Conservation (phyloP, 306 rosid genomes). For the Quercus suber region DNA sequence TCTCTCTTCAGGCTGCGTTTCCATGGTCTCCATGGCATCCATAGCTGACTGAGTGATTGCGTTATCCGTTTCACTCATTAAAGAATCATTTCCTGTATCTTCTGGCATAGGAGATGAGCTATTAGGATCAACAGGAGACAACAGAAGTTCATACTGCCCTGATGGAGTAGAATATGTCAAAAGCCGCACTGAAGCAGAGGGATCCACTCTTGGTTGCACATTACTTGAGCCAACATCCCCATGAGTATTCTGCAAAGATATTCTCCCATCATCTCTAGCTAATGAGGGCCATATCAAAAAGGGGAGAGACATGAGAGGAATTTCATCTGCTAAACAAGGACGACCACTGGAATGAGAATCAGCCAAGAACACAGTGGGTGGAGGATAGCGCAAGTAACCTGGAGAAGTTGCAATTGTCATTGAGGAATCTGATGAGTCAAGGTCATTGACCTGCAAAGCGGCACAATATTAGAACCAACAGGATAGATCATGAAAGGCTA, state of each 20-base stretch:
- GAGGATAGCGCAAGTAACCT: constrained; percentile 91
- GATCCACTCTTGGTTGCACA: constrained; percentile 51
- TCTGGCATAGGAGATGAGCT: constrained; percentile 35
- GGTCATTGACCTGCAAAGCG: constrained; percentile 82
- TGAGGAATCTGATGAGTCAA: constrained; percentile 84
- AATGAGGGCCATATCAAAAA: constrained; percentile 65
- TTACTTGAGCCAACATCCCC: constrained; percentile 53
- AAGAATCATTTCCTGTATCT: constrained; percentile 37
- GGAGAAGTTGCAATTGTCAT: constrained; percentile 85
- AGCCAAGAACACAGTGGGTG: constrained; percentile 86
- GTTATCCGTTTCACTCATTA: constrained; percentile 38
- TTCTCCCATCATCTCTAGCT: constrained; percentile 63
- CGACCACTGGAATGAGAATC: constrained; percentile 65
- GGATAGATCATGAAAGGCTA: constrained; percentile 5
- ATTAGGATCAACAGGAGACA: constrained; percentile 70
- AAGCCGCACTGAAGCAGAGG: constrained; percentile 64
- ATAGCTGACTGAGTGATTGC: constrained; percentile 36
- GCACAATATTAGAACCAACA: constrained; percentile 11
- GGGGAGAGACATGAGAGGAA: constrained; percentile 65
- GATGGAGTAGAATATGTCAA: constrained; percentile 63
- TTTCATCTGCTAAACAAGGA: constrained; percentile 52
- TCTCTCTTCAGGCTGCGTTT: constrained; percentile 44
- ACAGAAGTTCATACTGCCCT: constrained; percentile 61
- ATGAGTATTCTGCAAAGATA: constrained; percentile 45
- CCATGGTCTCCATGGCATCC: constrained; percentile 37